Base-by-base conservation (phyloP, 768 basidiomycete genomes). In the Vararia minispora region DNA sequence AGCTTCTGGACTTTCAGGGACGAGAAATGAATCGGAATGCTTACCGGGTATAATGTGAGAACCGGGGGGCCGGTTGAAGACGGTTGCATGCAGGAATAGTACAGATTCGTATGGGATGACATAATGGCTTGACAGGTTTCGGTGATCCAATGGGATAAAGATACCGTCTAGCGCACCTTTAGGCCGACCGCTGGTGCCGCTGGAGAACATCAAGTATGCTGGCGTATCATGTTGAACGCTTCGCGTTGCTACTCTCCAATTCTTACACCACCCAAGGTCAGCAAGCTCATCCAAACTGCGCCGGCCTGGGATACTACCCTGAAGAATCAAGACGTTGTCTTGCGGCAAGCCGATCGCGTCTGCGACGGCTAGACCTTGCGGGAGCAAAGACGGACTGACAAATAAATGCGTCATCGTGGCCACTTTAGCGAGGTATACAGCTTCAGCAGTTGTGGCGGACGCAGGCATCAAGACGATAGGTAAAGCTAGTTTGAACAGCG, bases 171-270 rank as follows among this genome's bases (percentile, higher is more conserved):
- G n/a, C n/a, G 6, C 18, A 75, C 81, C 80, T 70, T 86, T 86
- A 0, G 83, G 80, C 3, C 76, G 59, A 1, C 84, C 83, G 42
- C 69, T 84, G 0, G 84, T 86, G 17, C 83, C 83, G 48, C 83
- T 85, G 1, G 83, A 86, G 51, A 82, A 83, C 0, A 79, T 60
- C 3, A 86, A 60, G 52, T 85, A 82, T 1, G 78, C 82, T 1
- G 82, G 57, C 0, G 76, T 79, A 42, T 76, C 59, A 22, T 58
- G 62, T 12, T 46, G 58, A 0, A 71, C 79, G 0, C 64, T 59
- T 28, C 62, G 65, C 24, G 74, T 55, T 1, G 61, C 58, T 1
- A 71, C n/a, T n/a, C n/a, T 49, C 2, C 61, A 52, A 7, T 70
- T 63, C 1, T 69, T 47, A 0, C 59, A 56, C 16, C 59, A 62